Base-by-base conservation (phyloP, 176 grass and related monocot species). In the Lolium multiflorum region DNA sequence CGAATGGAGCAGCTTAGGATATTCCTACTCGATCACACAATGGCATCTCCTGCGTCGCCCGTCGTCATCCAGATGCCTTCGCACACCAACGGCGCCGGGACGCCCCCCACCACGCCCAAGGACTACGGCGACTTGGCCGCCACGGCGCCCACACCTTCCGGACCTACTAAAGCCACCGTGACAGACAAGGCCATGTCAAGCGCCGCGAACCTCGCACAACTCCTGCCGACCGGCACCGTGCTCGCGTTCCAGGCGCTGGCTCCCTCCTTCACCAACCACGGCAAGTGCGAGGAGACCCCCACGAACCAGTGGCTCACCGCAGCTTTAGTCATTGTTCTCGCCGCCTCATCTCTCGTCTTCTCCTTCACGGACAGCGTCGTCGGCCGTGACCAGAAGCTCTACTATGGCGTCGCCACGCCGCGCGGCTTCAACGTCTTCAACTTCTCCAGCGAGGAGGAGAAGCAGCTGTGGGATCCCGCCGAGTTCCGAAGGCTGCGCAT, bases 221-320 rank as follows among this genome's bases (percentile, higher is more conserved):
- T 71, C 38, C 38, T 43, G 38, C 38, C 38, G 38, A 71, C 38
- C 3, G 38, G 67, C 38, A 71, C 18, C 1, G 37, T 71, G 67
- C 17, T 70, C 3, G 67, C 67, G 0, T 71, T n/a, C 67, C 67
- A 71, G 38, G 67, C 38, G 9, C 0, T 71, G 17, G 20, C 67
- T 38, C 38, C 38, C 4, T 71, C 67, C 67, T 71, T 71, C 67
- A 71, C 67, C 38, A 71, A 71, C 17, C 38, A 71, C 38, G 67
- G 17, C 67, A 43, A 71, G 67, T 71, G 67, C 38, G 17, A n/a
- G 17, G 31, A 35, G 31, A 35, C 31, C 31, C 31, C 31, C 31
- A 35, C 31, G 31, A 35, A 35, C 31, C 31, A 35, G 31, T 35
- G 31, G 31, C 31, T 35, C 31, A 35, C 31, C 31, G 31, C 31